Evolutionary conservation across 1,139 yeast genomes (phyloP).

Genomic region (Kodamaea alishanica): DNA sequence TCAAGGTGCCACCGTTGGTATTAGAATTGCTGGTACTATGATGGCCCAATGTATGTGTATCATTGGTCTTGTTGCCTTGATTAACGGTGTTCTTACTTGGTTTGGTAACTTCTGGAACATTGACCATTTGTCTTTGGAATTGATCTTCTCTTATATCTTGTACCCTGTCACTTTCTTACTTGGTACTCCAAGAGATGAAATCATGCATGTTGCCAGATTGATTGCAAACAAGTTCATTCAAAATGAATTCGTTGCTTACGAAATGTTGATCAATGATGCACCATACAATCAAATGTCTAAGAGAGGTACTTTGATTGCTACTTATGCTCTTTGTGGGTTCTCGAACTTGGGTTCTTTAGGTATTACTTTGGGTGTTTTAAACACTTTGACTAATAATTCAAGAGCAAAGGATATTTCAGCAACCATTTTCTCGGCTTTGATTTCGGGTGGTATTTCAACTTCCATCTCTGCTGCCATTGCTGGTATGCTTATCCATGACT

Average conservation of each 20-base stretch:
- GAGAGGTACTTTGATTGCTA: slow-evolving; percentile 57
- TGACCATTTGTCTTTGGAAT: slow-evolving; percentile 47
- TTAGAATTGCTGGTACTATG: slow-evolving; percentile 58
- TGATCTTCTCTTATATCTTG: slow-evolving; percentile 55
- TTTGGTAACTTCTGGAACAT: slow-evolving; percentile 66
- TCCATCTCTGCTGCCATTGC: slow-evolving; percentile 62
- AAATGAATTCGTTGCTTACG: slow-evolving; percentile 62
- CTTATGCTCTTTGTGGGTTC: slow-evolving; percentile 65
- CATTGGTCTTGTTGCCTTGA: slow-evolving; percentile 57
- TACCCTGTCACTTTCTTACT: slow-evolving; percentile 61
- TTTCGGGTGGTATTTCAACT: slow-evolving; percentile 56
- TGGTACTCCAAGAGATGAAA: slow-evolving; percentile 58
- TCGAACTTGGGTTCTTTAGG: slow-evolving; percentile 65
- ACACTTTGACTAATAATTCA: slow-evolving; percentile 53
- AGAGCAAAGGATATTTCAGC: slow-evolving; percentile 48
- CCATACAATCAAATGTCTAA: slow-evolving; percentile 49
- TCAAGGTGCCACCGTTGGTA: slow-evolving; percentile 60
- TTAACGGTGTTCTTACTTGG: slow-evolving; percentile 59
- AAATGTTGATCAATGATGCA: slow-evolving; percentile 37
- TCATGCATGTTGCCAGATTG: slow-evolving; percentile 48
- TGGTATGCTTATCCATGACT: slow-evolving; percentile 62
- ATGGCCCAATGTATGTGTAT: slow-evolving; percentile 61
- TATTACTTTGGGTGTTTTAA: slow-evolving; percentile 60
- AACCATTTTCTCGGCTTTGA: slow-evolving; percentile 48
- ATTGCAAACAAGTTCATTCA: slow-evolving; percentile 60